These are phyloP conservation scores for Cladosporium sp. DNA, from an alignment of 2,329 filamentous ascomycete species.

Conservation along the genomic window DNA sequence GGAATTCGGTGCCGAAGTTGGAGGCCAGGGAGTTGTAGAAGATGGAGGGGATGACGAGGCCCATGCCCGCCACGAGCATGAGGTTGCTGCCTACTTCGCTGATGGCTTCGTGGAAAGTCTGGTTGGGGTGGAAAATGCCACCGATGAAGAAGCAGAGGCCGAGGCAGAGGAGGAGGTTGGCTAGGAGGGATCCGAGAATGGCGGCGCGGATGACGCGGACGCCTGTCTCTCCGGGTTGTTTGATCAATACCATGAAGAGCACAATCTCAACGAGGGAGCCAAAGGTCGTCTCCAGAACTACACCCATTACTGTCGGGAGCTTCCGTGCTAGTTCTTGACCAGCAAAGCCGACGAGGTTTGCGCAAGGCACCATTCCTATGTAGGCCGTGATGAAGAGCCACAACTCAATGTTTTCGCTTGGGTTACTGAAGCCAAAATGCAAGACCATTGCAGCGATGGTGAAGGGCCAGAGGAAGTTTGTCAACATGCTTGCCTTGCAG, in stretches of 20 bases:
- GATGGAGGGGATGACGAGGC: conserved; percentile 45
- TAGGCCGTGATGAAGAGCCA: conserved; percentile 48
- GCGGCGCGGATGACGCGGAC: conserved; percentile 69
- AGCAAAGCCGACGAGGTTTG: conserved; percentile 55
- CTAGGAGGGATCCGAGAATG: conserved; percentile 76
- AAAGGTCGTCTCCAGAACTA: conserved; percentile 50
- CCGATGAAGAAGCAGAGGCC: conserved; percentile 77
- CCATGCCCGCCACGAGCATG: conserved; percentile 66
- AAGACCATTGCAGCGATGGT: conserved; percentile 45
- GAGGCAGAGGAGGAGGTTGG: conserved; percentile 77
- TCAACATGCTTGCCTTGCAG: conserved; percentile 42
- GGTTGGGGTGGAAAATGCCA: conserved; percentile 63
- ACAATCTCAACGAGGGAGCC: conserved; percentile 77
- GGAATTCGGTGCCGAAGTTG: conserved; percentile 12
- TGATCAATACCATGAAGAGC: conserved; percentile 71
- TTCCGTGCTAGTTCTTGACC: conserved; percentile 69
- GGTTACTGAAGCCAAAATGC: conserved; percentile 39
- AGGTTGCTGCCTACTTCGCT: conserved; percentile 76
- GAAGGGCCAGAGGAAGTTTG: conserved; percentile 49
- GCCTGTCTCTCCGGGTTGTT: conserved; percentile 19
- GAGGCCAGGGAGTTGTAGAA: conserved; percentile 47
- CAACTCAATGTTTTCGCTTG: conserved; percentile 27
- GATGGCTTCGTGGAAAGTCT: conserved; percentile 70
- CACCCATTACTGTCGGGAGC: conserved; percentile 66
- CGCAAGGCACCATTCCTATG: conserved; percentile 48